A percentile compares a stretch with the other conserved stretches of the same genome.
Evolutionary conservation across 805 yeast genomes (phyloP).

Genomic region (Candida arabinofermentans): DNA sequence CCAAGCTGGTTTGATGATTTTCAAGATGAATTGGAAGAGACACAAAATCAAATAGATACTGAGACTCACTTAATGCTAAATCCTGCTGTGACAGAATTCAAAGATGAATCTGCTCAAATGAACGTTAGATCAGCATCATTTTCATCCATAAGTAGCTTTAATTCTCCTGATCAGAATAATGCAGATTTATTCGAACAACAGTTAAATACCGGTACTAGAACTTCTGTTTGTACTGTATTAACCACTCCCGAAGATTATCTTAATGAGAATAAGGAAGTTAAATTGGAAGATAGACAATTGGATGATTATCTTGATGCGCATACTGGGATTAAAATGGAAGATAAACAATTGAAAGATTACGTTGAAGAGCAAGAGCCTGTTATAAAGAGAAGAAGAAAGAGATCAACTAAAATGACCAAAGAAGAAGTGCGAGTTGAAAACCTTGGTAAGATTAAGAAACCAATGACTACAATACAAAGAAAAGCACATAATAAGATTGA

Average conservation of each 20-base stretch:
- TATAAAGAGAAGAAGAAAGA: constrained; percentile 6
- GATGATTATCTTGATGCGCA: background rate
- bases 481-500: constrained; percentile 73
- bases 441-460: constrained; percentile 20
- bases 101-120: background rate
- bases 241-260: background rate
- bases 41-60: constrained; percentile 2
- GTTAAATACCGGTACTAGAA: background rate
- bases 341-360: too few species aligned
- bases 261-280: background rate
- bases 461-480: constrained; percentile 42
- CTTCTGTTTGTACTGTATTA: background rate
- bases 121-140: constrained; percentile 6
- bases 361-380: background rate
- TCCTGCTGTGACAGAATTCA: background rate
- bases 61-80: background rate
- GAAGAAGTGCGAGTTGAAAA: background rate
- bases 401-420: constrained; percentile 1
- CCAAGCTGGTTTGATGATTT: constrained; percentile 16
- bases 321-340: background rate
- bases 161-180: background rate
- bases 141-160: constrained; percentile 12
- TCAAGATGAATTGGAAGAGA: constrained; percentile 13
- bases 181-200: too few species aligned
- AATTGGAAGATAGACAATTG: too few species aligned